Evolutionary conservation across 2,329 filamentous ascomycete genomes (phyloP).

Genomic region (Fusarium newnesense): DNA sequence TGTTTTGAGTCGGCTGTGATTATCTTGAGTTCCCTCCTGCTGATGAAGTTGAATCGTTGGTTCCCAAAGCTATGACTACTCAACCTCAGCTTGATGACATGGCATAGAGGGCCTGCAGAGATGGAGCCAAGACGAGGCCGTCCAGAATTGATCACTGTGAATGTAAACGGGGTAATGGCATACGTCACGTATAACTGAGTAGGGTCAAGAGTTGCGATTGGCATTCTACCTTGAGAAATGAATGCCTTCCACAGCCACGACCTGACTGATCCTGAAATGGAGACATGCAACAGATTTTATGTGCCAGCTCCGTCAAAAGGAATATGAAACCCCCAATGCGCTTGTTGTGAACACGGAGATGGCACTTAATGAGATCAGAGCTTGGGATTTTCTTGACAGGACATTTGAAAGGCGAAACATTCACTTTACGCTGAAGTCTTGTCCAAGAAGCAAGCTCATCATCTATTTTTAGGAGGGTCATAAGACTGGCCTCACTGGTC

Average conservation of each 20-base stretch:
- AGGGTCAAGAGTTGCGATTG: not conserved
- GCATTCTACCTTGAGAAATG: not conserved
- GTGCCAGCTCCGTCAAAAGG: not conserved
- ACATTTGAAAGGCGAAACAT: not conserved
- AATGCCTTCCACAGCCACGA: too few species aligned
- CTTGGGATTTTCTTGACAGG: not conserved
- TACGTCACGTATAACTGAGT: not conserved
- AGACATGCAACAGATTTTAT: not conserved
- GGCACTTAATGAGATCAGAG: not conserved
- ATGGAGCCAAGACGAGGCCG: not conserved
- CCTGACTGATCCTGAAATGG: not conserved
- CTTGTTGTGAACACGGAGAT: not conserved
- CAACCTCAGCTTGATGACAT: constrained; percentile 3
- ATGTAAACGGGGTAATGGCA: not conserved
- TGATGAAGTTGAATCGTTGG: not conserved
- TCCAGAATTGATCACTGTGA: not conserved
- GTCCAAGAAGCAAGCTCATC: constrained; percentile 44
- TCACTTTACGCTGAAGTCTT: constrained; percentile 26
- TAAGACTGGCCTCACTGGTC: constrained; percentile 40
- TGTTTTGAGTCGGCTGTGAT: constrained; percentile 19
- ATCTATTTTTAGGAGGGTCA: constrained; percentile 52
- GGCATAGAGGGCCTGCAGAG: not conserved
- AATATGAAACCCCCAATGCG: not conserved
- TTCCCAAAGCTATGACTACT: constrained; percentile 5
- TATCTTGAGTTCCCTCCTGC: not conserved